Base-by-base conservation (phyloP, 306 rosid genomes). In the Dryas octopetala region DNA sequence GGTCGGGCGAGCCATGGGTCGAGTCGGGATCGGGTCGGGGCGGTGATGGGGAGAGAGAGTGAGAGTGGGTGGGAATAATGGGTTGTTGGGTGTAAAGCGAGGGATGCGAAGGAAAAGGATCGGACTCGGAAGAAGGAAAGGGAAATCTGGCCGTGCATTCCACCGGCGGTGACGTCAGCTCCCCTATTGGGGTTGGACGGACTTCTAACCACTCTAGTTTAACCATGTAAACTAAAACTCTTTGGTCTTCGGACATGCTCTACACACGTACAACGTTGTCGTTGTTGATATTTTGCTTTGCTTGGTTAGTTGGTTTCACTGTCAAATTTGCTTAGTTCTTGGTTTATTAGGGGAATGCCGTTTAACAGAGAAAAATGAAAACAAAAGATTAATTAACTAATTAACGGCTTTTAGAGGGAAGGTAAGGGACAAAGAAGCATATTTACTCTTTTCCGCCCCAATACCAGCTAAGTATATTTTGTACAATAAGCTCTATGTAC, bases 81-180 rank as follows among this genome's bases (percentile, higher is more conserved):
- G 57, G 74, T 68, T 32, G 38, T 28, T 6, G 69, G 0, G 45
- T 13, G 15, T 16, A 5, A 59, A 15, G 43, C 10, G 52, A 70
- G 7, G 38, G 28, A 71, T n/a, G 66, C 2, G 38, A 32, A 51
- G 15, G 77, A 46, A 61, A 64, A 32, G 79, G 81, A 59, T 73
- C 68, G 79, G 79, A 74, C 78, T 82, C 75, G 74, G 76, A 60
- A 57, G 38, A 1, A 49, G 71, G 71, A 66, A 63, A 50, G 71
- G 58, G 49, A 50, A 71, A 23, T 67, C 45, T 81, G 88, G 88
- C 82, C 84, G 88, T 75, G 63, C 75, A 81, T 74, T 75, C 59
- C 51, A 76, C 81, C 88, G 86, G 86, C 82, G 69, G 73, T 82
- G 88, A 85, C 88, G 86, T 85, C 88, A 81, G 73, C 71, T 67